phyloP scores from a whole-genome alignment of 257 asterid genomes.

The Orobanche coerulescens region DNA sequence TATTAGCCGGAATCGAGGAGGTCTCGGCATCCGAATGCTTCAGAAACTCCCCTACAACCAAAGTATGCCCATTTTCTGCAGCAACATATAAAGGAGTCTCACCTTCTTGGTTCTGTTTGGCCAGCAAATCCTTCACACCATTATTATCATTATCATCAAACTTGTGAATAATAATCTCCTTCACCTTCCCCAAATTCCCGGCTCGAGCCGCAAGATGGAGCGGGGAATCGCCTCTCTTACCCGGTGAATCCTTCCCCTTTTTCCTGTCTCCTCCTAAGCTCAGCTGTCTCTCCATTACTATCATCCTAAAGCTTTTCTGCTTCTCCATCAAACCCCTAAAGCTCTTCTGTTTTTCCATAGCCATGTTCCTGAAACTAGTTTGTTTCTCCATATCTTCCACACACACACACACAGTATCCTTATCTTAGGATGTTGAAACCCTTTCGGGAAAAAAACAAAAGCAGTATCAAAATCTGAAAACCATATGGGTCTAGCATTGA shows the following conservation, averaged over 20 bases:
- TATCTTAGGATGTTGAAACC: conserved; percentile 10
- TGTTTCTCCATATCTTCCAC: conserved; percentile 55
- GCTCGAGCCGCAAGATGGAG: conserved; percentile 88
- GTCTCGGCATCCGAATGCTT: conserved; percentile 65
- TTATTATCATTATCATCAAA: conserved; percentile 34
- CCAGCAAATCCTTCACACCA: conserved; percentile 49
- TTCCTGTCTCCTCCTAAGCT: conserved; percentile 80
- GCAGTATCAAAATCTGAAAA: conserved; percentile 23
- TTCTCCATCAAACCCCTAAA: conserved; percentile 87
- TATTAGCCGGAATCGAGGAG: conserved; percentile 66
- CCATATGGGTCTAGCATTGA: background rate
- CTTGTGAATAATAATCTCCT: conserved; percentile 59
- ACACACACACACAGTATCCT: too few species aligned
- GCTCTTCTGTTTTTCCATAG: conserved; percentile 83
- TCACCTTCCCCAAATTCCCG: conserved; percentile 72
- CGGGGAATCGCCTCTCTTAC: conserved; percentile 78
- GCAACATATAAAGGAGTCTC: conserved; percentile 89
- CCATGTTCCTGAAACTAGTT: conserved; percentile 39
- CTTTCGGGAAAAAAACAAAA: too few species aligned
- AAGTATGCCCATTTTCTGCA: conserved; percentile 70
- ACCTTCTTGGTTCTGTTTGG: conserved; percentile 86
- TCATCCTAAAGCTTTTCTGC: conserved; percentile 86
- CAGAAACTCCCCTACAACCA: conserved; percentile 71
- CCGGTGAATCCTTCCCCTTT: conserved; percentile 80
- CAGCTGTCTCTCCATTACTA: conserved; percentile 86